These are phyloP conservation scores for Dictyophora rubrovolvata DNA, from an alignment of 768 basidiomycete species.

Conservation along the genomic window DNA sequence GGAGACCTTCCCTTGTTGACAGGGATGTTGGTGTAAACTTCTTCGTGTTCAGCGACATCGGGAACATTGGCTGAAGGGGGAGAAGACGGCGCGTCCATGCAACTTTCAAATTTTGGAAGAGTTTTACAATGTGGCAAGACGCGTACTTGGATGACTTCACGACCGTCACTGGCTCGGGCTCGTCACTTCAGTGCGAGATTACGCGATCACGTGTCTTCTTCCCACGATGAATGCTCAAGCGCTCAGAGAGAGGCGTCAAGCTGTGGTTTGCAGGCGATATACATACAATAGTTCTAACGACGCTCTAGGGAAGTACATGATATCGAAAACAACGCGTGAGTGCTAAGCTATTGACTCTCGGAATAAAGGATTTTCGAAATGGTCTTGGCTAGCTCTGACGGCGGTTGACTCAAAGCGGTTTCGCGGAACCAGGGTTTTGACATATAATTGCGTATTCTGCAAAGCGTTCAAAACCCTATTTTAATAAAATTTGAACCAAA, in stretches of 20 bases:
- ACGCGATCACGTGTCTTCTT: no score
- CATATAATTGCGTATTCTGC: slow-evolving; percentile 87
- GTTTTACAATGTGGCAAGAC: neutral
- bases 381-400: slow-evolving; percentile 39
- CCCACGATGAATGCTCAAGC: no score
- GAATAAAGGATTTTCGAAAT: slow-evolving; percentile 34
- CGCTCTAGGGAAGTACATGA: neutral
- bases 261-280: no score
- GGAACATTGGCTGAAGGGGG: neutral
- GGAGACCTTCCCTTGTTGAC: slow-evolving; percentile 14
- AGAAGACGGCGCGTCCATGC: neutral
- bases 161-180: no score
- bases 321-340: neutral
- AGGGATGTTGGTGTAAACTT: slow-evolving; percentile 2
- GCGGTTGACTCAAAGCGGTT: slow-evolving; percentile 46
- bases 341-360: neutral
- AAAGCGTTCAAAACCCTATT: neutral
- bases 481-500: neutral
- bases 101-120: neutral
- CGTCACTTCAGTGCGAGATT: no score
- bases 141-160: no score
- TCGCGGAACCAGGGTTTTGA: slow-evolving; percentile 86
- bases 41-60: neutral
- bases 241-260: no score
- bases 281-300: no score